phyloP scores from a whole-genome alignment of 192 early-diverging fungal species.

The Funneliformis geosporum region DNA sequence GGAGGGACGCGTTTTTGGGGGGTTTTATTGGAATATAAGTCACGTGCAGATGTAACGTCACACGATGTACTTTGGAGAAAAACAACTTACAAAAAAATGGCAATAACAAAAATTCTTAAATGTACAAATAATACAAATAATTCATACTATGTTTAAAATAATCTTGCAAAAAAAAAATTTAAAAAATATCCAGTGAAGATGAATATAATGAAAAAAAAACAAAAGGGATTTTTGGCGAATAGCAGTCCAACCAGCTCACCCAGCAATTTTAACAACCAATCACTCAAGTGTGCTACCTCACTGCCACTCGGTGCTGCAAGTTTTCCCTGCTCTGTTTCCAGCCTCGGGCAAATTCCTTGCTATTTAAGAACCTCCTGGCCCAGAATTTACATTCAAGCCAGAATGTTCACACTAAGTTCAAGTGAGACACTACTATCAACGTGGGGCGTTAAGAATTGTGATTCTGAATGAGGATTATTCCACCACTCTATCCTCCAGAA shows the following conservation, averaged over 20 bases:
- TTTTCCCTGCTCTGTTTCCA: conserved; percentile 55
- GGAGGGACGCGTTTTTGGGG: not conserved
- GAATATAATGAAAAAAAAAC: not conserved
- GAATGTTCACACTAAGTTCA: conserved; percentile 48
- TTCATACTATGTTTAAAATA: too few relatives aligned
- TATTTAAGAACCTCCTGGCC: conserved; percentile 45
- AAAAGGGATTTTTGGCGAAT: not conserved
- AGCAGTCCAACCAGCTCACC: conserved; percentile 20
- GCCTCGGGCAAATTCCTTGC: conserved; percentile 42
- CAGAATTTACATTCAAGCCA: conserved; percentile 35
- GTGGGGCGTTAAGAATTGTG: conserved; percentile 13
- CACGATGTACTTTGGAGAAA: too few relatives aligned
- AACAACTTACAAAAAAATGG: too few relatives aligned
- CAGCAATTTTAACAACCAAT: conserved; percentile 24
- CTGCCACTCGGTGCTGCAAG: conserved; percentile 45
- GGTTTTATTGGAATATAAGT: not conserved
- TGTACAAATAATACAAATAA: too few relatives aligned
- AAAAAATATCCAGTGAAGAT: too few relatives aligned
- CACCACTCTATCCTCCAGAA: conserved; percentile 29
- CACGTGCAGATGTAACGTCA: not conserved
- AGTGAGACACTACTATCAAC: conserved; percentile 48
- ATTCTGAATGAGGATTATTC: conserved; percentile 12
- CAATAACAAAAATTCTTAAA: too few relatives aligned
- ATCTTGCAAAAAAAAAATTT: too few relatives aligned
- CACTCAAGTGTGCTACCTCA: conserved; percentile 46